These are phyloP conservation scores for Cercospora sp. DNA, from an alignment of 2,329 filamentous ascomycete genomes.

Conservation along the genomic window DNA sequence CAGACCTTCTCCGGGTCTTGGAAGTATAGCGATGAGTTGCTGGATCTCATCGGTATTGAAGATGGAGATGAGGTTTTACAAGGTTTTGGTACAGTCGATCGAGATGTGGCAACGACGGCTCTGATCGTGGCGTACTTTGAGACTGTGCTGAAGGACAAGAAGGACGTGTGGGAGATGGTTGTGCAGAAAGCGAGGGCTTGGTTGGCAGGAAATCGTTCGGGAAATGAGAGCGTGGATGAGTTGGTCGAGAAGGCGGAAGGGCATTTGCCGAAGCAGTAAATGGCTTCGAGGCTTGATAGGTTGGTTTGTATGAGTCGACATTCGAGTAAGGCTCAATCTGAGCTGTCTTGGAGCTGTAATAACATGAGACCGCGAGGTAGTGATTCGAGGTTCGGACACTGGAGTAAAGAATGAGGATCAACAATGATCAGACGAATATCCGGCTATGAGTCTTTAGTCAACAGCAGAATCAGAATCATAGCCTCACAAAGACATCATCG, in stretches of 20 bases:
- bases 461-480: too few species aligned
- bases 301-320: too few species aligned
- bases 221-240: slow-evolving; percentile 4
- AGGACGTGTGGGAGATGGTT: slow-evolving; percentile 65
- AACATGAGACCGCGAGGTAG: too few species aligned
- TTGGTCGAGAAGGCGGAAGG: neutral
- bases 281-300: neutral
- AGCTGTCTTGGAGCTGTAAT: neutral
- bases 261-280: neutral
- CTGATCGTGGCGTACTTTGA: slow-evolving; percentile 55
- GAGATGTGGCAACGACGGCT: slow-evolving; percentile 39
- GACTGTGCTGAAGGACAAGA: slow-evolving; percentile 45
- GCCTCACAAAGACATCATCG: too few species aligned
- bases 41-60: slow-evolving; percentile 25
- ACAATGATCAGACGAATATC: too few species aligned
- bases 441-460: too few species aligned
- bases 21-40: slow-evolving; percentile 38
- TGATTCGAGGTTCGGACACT: too few species aligned
- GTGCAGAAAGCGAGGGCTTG: slow-evolving; percentile 57
- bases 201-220: slow-evolving; percentile 14
- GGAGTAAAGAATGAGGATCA: too few species aligned
- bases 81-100: slow-evolving; percentile 16
- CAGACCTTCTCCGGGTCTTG: slow-evolving; percentile 61
- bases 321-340: too few species aligned
- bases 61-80: neutral